These are phyloP conservation scores for Clonostachys rhizophaga DNA, from an alignment of 2,329 filamentous ascomycete genomes.

Conservation along the genomic window DNA sequence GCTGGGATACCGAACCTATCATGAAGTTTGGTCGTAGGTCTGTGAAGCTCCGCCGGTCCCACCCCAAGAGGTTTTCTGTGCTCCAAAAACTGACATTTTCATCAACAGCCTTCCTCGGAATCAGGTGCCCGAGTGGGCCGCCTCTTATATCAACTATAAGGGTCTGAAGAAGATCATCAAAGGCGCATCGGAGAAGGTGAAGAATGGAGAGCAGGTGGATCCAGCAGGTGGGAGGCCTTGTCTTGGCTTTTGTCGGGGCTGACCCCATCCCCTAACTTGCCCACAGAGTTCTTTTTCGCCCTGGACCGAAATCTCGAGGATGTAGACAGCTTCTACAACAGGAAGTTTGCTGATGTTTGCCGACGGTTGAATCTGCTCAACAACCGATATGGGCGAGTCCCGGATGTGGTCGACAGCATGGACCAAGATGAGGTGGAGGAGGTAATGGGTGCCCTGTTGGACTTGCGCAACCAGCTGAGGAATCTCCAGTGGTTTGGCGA, in stretches of 20 bases:
- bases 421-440: constrained; percentile 90
- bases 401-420: constrained; percentile 65
- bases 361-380: constrained; percentile 82
- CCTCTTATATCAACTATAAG: constrained; percentile 85
- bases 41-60: constrained; percentile 14
- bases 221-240: constrained; percentile 69
- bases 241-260: constrained; percentile 1
- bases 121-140: constrained; percentile 83
- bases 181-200: constrained; percentile 59
- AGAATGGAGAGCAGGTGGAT: constrained; percentile 73
- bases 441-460: constrained; percentile 82
- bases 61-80: not conserved
- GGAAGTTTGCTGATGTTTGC: constrained; percentile 81
- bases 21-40: constrained; percentile 65
- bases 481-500: constrained; percentile 98
- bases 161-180: constrained; percentile 95
- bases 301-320: constrained; percentile 97
- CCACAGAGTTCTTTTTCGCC: constrained; percentile 88
- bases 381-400: constrained; percentile 76
- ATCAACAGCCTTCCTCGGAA: constrained; percentile 63
- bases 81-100: not conserved
- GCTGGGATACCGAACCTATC: not conserved
- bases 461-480: constrained; percentile 79
- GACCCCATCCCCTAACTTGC: constrained; percentile 13
- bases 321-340: constrained; percentile 95